Base-by-base conservation (phyloP, 2,329 filamentous ascomycete genomes). In the Pezicula neosporulosa region DNA sequence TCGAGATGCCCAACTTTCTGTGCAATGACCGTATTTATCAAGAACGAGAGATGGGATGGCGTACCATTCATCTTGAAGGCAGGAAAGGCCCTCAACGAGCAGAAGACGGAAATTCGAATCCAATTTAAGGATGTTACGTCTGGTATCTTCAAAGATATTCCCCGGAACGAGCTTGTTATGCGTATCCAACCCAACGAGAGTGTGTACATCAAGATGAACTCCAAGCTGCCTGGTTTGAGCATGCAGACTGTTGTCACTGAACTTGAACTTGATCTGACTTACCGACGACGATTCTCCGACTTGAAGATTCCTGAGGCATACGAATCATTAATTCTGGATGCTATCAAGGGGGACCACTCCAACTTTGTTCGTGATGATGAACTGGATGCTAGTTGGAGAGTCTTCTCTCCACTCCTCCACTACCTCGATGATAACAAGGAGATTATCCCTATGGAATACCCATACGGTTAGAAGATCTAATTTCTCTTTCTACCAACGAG, bases 171-270 rank as follows among this genome's bases (percentile, higher is more conserved):
- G 77, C 87, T 99, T 60, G 94, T 99, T 66, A 97, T 99, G 78
- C 92, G 94, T 62, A 96, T 99, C 60, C 94, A 99, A 78, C 94
- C 94, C 64, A 99, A 99, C 77, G 94, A 99, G 81, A 96, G 90
- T 69, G 92, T 99, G 61, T 99, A 99, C 77, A 96, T 97, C 74
- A 99, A 99, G 85, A 99, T 99, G 94, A 99, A 99, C 86, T 97
- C 93, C 28, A 99, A 99, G 81, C 81, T 99, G 53, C 95, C 94
- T 18, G 94, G 94, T 65, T 80, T 99, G 65, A 97, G 91, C 78
- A 99, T 97, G 92, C 94, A 99, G 80, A 99, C 94, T 12, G 94
- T 97, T 37, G 90, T 97, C 63, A 99, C 94, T 54, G 94, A 99
- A 77, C 88, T 99, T 54, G 94, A 99, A 77, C 88, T 99, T 54